Evolutionary conservation across 768 basidiomycete species (phyloP).

Genomic region (Paxillus ammoniavirescens): DNA sequence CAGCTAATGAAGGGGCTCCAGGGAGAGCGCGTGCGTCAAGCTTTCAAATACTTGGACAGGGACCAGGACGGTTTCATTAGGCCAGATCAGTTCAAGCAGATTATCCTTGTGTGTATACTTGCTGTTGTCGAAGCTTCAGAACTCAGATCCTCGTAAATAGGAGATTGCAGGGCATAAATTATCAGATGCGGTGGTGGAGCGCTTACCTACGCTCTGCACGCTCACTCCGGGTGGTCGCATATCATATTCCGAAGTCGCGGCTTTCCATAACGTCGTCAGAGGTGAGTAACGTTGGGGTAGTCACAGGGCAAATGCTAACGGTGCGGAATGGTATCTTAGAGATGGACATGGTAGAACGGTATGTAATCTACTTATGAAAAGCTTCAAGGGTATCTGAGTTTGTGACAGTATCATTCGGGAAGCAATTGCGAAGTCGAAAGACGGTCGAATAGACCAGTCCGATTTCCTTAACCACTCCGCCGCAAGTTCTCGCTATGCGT

Average conservation of each 20-base stretch:
- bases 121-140: background rate
- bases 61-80: constrained; percentile 93
- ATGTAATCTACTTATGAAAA: constrained; percentile 1
- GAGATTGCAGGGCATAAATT: constrained; percentile 98
- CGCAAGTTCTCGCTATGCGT: constrained; percentile 83
- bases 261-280: constrained; percentile 95
- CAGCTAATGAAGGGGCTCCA: constrained; percentile 99
- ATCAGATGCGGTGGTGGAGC: constrained; percentile 88
- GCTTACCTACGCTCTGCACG: constrained; percentile 89
- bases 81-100: constrained; percentile 92
- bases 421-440: constrained; percentile 85
- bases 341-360: constrained; percentile 97
- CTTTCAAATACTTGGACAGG: constrained; percentile 87
- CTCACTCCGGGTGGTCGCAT: constrained; percentile 87
- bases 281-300: constrained; percentile 45
- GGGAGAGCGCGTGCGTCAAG: constrained; percentile 95
- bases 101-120: constrained; percentile 73
- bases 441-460: constrained; percentile 93
- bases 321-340: constrained; percentile 37
- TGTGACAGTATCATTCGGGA: constrained; percentile 75
- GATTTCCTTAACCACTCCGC: constrained; percentile 93
- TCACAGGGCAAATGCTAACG: constrained; percentile 3
- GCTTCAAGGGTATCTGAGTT: constrained; percentile 3
- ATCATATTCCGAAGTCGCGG: constrained; percentile 94
- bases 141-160: constrained; percentile 36